phyloP scores from a whole-genome alignment of 108 stramenopile genomes.

The Skeletonema grethae region DNA sequence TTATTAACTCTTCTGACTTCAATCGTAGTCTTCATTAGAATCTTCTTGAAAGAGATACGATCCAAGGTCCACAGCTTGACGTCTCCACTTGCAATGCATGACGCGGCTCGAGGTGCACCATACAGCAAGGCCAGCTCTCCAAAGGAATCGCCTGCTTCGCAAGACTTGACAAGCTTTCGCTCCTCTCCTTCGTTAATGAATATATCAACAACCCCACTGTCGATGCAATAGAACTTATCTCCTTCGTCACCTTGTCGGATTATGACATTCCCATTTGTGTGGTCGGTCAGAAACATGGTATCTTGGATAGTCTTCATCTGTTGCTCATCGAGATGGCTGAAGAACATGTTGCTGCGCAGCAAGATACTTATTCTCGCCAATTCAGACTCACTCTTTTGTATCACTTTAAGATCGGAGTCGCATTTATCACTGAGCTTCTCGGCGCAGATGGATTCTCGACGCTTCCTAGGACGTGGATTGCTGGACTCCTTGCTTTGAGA shows the following conservation, averaged over 20 bases:
- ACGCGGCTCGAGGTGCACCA: slow-evolving; percentile 88
- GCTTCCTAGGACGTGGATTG: slow-evolving; percentile 16
- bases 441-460: slow-evolving; percentile 33
- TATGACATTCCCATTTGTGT: slow-evolving; percentile 65
- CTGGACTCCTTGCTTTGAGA: neutral
- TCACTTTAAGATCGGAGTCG: slow-evolving; percentile 34
- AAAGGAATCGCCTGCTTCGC: slow-evolving; percentile 74
- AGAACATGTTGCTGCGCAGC: slow-evolving; percentile 59
- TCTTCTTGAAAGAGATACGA: slow-evolving; percentile 44
- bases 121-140: slow-evolving; percentile 93
- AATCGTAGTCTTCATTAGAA: slow-evolving; percentile 38
- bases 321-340: slow-evolving; percentile 57
- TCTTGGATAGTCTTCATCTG: slow-evolving; percentile 53
- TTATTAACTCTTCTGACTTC: slow-evolving; percentile 11
- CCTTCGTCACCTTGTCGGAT: slow-evolving; percentile 89
- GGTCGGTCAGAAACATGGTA: slow-evolving; percentile 63
- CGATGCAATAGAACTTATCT: slow-evolving; percentile 88
- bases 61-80: slow-evolving; percentile 48
- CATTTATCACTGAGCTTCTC: slow-evolving; percentile 23
- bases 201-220: slow-evolving; percentile 73
- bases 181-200: slow-evolving; percentile 66
- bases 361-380: slow-evolving; percentile 55
- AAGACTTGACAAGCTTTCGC: slow-evolving; percentile 73
- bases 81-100: slow-evolving; percentile 61
- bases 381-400: slow-evolving; percentile 56